phyloP scores from a whole-genome alignment of 108 stramenopile species.

The Skeletonema tropicum region DNA sequence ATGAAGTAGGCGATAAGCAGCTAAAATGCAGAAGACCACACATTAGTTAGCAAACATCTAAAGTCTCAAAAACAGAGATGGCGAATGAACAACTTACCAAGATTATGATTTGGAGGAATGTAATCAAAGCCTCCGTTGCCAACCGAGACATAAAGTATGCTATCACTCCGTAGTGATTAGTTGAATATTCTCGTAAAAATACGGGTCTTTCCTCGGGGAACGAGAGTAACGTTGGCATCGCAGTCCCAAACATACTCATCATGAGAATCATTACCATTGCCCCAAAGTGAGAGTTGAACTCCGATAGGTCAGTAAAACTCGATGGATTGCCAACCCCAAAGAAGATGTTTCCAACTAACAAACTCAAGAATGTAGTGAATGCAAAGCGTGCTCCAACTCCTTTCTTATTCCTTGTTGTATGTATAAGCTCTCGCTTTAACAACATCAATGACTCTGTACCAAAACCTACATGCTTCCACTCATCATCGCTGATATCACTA shows the following conservation, averaged over 20 bases:
- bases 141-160: conserved; percentile 73
- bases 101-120: conserved; percentile 57
- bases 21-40: background rate
- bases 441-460: conserved; percentile 54
- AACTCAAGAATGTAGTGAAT: conserved; percentile 59
- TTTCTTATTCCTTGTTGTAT: conserved; percentile 57
- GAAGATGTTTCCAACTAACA: conserved; percentile 79
- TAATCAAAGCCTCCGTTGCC: conserved; percentile 54
- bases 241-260: conserved; percentile 69
- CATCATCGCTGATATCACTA: conserved; percentile 25
- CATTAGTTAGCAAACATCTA: background rate
- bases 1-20: conserved; percentile 58
- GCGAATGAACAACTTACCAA: conserved; percentile 28
- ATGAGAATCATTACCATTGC: conserved; percentile 61
- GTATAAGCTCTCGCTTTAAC: conserved; percentile 60
- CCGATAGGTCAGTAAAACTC: conserved; percentile 38
- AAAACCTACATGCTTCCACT: conserved; percentile 48
- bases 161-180: conserved; percentile 76
- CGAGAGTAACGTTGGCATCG: conserved; percentile 74
- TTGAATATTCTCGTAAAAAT: conserved; percentile 89
- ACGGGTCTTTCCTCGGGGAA: conserved; percentile 90
- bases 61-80: background rate
- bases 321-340: conserved; percentile 54
- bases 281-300: conserved; percentile 71
- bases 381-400: conserved; percentile 64